Conservation (phyloP, 768 basidiomycete genomes). For the Neoboletus brunneissimus region DNA sequence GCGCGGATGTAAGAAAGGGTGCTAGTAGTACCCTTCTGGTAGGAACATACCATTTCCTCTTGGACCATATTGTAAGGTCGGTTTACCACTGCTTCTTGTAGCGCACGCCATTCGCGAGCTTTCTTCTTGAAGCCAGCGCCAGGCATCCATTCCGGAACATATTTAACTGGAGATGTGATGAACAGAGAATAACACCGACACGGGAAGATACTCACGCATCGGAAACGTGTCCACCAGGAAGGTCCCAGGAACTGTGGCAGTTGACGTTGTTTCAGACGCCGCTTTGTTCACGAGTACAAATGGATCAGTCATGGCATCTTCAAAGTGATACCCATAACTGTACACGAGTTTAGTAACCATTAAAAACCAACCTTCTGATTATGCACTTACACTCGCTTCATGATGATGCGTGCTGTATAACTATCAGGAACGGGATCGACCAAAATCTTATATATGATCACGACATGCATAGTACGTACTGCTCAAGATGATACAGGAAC, state of each 20-base stretch:
- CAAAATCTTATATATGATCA: not conserved
- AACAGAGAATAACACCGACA: not conserved
- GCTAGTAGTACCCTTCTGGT: not conserved
- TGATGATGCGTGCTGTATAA: constrained; percentile 6
- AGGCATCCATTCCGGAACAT: constrained; percentile 4
- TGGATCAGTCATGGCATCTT: constrained; percentile 1
- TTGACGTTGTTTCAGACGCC: constrained; percentile 1
- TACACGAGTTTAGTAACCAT: not conserved
- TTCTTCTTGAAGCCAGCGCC: constrained; percentile 1
- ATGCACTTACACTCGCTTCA: constrained; percentile 5
- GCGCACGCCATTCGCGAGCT: constrained; percentile 6
- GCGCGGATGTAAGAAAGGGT: not conserved
- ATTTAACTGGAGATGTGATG: not conserved
- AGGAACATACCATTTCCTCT: not conserved
- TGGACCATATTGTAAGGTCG: constrained; percentile 1
- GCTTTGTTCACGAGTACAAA: constrained; percentile 7
- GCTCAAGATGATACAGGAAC: constrained; percentile 6
- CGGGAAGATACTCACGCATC: not conserved
- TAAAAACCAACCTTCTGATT: not conserved
- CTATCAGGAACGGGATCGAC: not conserved
- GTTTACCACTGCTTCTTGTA: constrained; percentile 3
- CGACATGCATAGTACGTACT: not conserved
- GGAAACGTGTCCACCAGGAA: constrained; percentile 5
- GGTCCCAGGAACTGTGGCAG: constrained; percentile 3
- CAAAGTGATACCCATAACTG: constrained; percentile 3